Conservation (phyloP, 257 asterid species). For the Prunella vulgaris region DNA sequence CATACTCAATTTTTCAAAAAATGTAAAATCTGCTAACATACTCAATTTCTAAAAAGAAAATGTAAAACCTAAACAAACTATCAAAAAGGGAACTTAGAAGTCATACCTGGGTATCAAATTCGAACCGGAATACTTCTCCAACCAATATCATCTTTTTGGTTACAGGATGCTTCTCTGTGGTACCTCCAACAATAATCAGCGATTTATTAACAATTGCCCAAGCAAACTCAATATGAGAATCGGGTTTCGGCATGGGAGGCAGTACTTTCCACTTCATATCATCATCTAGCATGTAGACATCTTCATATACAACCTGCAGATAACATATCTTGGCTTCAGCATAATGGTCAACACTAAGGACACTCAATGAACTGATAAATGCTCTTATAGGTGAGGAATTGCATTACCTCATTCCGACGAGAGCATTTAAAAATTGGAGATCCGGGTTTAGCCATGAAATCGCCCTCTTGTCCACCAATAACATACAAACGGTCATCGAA, state of each 20-base stretch:
- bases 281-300: constrained; percentile 86
- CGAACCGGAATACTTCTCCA: constrained; percentile 76
- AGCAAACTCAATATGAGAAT: constrained; percentile 94
- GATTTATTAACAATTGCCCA: constrained; percentile 76
- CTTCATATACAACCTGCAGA: constrained; percentile 72
- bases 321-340: constrained; percentile 12
- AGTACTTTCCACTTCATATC: constrained; percentile 82
- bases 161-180: constrained; percentile 90
- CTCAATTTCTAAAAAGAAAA: neutral
- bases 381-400: neutral
- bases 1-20: too few relatives aligned
- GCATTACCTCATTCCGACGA: constrained; percentile 74
- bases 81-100: constrained; percentile 13
- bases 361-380: neutral
- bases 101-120: constrained; percentile 61
- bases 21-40: too few relatives aligned
- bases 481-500: constrained; percentile 58
- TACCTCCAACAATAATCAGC: constrained; percentile 77
- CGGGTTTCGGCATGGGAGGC: constrained; percentile 93
- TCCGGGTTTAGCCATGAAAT: constrained; percentile 95
- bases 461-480: constrained; percentile 94
- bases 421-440: constrained; percentile 92
- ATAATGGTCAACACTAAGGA: neutral
- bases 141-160: constrained; percentile 83
- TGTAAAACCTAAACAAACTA: constrained; percentile 8